A percentile compares a stretch with the other conserved stretches of the same genome.
phyloP scores from a whole-genome alignment of 495 filamentous ascomycete genomes.

The Aspergillus baeticus region DNA sequence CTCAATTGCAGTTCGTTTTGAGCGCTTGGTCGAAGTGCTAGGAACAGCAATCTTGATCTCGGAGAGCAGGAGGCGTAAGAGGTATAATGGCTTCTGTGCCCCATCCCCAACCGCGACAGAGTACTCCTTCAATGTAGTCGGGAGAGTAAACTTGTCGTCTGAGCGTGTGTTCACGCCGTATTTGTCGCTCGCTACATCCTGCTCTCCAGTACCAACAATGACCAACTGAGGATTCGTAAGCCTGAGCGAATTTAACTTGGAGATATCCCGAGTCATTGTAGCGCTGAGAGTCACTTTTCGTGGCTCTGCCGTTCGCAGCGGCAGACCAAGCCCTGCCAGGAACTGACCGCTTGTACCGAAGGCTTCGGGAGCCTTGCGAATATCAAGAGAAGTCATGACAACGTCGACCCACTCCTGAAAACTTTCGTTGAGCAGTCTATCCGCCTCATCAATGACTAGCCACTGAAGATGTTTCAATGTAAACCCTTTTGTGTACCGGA shows the following conservation, averaged over 20 bases:
- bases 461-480: constrained; percentile 71
- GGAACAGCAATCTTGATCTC: constrained; percentile 32
- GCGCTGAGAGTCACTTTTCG: constrained; percentile 84
- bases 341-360: constrained; percentile 45
- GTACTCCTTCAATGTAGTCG: constrained; percentile 66
- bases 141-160: constrained; percentile 57
- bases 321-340: constrained; percentile 34
- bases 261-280: constrained; percentile 88
- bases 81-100: constrained; percentile 79
- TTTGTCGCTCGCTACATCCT: constrained; percentile 32
- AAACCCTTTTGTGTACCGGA: constrained; percentile 80
- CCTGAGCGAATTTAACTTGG: constrained; percentile 70
- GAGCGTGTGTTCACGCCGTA: constrained; percentile 22
- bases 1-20: constrained; percentile 20
- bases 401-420: constrained; percentile 88
- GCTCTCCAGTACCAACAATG: constrained; percentile 56
- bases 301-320: constrained; percentile 41
- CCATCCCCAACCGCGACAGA: constrained; percentile 73
- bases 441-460: constrained; percentile 92
- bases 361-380: constrained; percentile 46
- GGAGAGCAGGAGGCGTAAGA: constrained; percentile 48
- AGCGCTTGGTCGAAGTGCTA: background rate
- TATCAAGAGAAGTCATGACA: constrained; percentile 64
- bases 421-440: constrained; percentile 84
- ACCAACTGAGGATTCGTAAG: constrained; percentile 74